These are phyloP conservation scores for Teunomyces pallodes DNA, from an alignment of 805 yeast genomes.

Conservation along the genomic window DNA sequence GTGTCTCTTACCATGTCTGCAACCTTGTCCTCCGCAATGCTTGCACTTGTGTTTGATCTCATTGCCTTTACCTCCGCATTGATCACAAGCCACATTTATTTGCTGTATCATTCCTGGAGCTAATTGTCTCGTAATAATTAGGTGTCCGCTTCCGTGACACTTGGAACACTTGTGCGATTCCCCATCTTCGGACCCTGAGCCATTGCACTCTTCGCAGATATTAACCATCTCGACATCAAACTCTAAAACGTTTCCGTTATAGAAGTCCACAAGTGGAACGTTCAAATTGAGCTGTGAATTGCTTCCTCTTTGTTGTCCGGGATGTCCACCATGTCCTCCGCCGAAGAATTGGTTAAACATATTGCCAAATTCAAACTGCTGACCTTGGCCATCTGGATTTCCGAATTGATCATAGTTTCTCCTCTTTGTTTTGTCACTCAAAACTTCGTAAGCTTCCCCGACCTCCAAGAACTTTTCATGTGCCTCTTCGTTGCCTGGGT, in stretches of 20 bases:
- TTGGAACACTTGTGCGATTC: slow-evolving; percentile 57
- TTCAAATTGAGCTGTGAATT: slow-evolving; percentile 56
- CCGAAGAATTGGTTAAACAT: slow-evolving; percentile 57
- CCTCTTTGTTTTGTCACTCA: slow-evolving; percentile 69
- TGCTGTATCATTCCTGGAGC: slow-evolving; percentile 92
- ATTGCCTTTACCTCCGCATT: slow-evolving; percentile 77
- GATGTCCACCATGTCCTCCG: slow-evolving; percentile 31
- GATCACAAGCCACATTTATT: slow-evolving; percentile 73
- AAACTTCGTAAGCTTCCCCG: slow-evolving; percentile 89
- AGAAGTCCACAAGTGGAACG: slow-evolving; percentile 64
- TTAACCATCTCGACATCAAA: slow-evolving; percentile 68
- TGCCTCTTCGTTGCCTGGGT: slow-evolving; percentile 71
- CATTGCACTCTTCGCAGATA: slow-evolving; percentile 74
- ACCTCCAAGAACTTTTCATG: slow-evolving; percentile 84
- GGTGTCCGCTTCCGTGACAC: slow-evolving; percentile 77
- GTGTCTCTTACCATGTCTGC: slow-evolving; percentile 51
- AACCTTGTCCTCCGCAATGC: slow-evolving; percentile 69
- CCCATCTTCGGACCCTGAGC: slow-evolving; percentile 84
- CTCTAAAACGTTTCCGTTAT: slow-evolving; percentile 61
- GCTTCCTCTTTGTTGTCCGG: slow-evolving; percentile 54
- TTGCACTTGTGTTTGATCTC: slow-evolving; percentile 62
- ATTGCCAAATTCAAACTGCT: slow-evolving; percentile 48
- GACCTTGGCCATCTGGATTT: slow-evolving; percentile 50
- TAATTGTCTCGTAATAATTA: slow-evolving; percentile 63
- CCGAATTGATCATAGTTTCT: slow-evolving; percentile 74